Evolutionary conservation across 441 rosid genomes (phyloP), one percentile per base, ranked within the genome.

Genomic region (Euphorbia schlechtendalii): DNA sequence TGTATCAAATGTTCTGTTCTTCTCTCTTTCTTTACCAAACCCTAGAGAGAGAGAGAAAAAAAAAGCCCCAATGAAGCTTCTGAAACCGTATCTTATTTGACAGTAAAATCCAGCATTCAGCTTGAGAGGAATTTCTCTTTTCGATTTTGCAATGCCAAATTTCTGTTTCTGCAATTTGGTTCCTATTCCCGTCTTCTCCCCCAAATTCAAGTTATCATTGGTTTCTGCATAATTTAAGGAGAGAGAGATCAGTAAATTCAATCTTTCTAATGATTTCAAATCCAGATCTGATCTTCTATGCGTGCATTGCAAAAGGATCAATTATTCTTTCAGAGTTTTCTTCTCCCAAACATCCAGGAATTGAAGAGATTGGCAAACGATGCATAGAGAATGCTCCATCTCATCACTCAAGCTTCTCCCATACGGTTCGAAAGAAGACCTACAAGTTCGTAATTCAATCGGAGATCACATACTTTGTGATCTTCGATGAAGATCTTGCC

Each of bases 351-450:
- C 79, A 83, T 28, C 67, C 81, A 22, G 92, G 82, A 45, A 82
- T 89, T 69, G 83, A 69, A 68, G 63, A 70, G 21, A 52, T 86
- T 54, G 97, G 87, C 17, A 73, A 68, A 24, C 41, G 72, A 76
- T 93, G 96, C 82, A 72, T 90, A 65, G 80, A 80, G 60, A 77
- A 69, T 32, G 68, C 96, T 66, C 99, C 99, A 38, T 82, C 80
- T 0, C 61, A 80, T 73, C 99, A 93, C 82, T 80, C 93, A 5
- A 48, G 68, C 56, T 93, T 88, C 76, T 86, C 88, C 46, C 96
- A 90, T 43, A 87, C 97, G 32, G 77, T 69, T 56, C 68, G 74
- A 36, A 59, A 76, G 24, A 81, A 81, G 69, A 80, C 87, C 20
- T 83, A 87, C 75, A 76, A 87, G 3, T 93, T 84, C 83, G 72